phyloP scores from a whole-genome alignment of 2,329 filamentous ascomycete genomes.

The Cladophialophora yegresii region DNA sequence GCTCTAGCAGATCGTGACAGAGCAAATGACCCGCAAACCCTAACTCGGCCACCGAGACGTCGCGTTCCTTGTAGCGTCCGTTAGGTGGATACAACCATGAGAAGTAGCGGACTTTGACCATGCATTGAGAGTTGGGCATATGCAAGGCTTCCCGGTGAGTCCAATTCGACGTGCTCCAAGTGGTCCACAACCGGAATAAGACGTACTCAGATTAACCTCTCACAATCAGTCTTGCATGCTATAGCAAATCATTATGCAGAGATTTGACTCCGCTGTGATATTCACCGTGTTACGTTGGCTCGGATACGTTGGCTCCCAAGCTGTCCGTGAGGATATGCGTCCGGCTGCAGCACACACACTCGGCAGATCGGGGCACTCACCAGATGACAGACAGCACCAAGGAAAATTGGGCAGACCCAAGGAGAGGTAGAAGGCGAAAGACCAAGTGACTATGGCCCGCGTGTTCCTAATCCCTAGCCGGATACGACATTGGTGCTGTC shows the following conservation, averaged over 20 bases:
- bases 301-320: too few relatives aligned
- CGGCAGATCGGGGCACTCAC: background rate
- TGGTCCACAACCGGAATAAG: background rate
- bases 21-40: background rate
- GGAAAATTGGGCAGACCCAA: background rate
- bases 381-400: background rate
- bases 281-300: too few relatives aligned
- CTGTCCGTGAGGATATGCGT: too few relatives aligned
- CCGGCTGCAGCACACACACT: background rate
- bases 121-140: background rate
- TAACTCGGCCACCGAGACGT: background rate
- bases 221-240: too few relatives aligned
- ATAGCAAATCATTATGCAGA: too few relatives aligned
- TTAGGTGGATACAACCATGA: background rate
- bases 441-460: background rate
- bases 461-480: background rate
- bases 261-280: too few relatives aligned
- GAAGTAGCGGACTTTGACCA: background rate
- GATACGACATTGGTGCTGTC: background rate
- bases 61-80: background rate
- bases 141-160: background rate
- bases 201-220: background rate
- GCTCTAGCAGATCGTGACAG: background rate
- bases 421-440: background rate
- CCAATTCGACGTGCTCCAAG: background rate